phyloP scores from a whole-genome alignment of 257 asterid species.

The Paulownia fortunei region DNA sequence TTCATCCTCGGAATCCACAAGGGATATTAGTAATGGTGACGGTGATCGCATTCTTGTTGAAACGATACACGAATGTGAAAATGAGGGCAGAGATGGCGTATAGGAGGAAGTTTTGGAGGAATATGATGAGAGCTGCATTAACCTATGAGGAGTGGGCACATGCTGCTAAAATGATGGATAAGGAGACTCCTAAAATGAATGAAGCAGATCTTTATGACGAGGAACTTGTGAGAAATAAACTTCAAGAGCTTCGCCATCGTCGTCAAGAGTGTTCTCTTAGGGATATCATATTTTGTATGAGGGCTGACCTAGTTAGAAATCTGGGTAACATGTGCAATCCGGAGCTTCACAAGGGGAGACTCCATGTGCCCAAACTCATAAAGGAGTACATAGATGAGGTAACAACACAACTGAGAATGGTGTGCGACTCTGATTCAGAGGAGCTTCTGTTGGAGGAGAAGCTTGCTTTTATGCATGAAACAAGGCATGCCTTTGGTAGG shows the following conservation, averaged over 20 bases:
- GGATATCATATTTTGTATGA: constrained; percentile 87
- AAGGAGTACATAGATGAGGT: constrained; percentile 95
- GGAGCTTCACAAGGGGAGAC: constrained; percentile 90
- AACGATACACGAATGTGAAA: constrained; percentile 80
- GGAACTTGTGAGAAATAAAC: constrained; percentile 83
- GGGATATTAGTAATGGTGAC: constrained; percentile 83
- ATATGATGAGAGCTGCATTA: constrained; percentile 88
- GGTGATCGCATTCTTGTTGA: constrained; percentile 72
- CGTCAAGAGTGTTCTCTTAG: constrained; percentile 91
- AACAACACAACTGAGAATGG: constrained; percentile 86
- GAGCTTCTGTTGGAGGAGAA: constrained; percentile 93
- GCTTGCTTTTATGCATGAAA: constrained; percentile 95
- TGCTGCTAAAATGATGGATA: constrained; percentile 92
- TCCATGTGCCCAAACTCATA: constrained; percentile 85
- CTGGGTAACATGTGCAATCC: constrained; percentile 97
- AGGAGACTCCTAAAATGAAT: constrained; percentile 71
- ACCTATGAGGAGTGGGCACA: constrained; percentile 99
- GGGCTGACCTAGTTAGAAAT: constrained; percentile 89
- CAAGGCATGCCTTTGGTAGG: constrained; percentile 95
- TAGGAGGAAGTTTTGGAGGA: constrained; percentile 93
- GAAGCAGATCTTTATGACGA: constrained; percentile 83
- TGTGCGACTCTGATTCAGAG: constrained; percentile 85
- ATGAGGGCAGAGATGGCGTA: constrained; percentile 87
- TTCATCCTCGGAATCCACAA: constrained; percentile 94
- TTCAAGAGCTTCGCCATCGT: constrained; percentile 83